A percentile compares a stretch with the other conserved stretches of the same genome.
Conservation (phyloP, 345 rosid genomes). For the Eucalyptus sp. region DNA sequence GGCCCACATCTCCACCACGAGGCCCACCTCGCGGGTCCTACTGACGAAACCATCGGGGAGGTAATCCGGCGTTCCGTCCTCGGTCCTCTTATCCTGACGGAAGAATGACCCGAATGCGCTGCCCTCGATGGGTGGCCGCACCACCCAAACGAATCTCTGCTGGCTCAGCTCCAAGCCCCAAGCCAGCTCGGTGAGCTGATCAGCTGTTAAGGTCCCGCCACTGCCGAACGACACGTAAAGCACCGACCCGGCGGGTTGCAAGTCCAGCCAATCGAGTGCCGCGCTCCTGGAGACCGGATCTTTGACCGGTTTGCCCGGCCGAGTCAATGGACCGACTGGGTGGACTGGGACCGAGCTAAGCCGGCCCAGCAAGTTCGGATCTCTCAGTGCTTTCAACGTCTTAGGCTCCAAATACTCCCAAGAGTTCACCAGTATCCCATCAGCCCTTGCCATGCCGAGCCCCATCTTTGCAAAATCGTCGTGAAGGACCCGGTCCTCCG, state of each 20-base stretch:
- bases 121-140: slow-evolving; percentile 12
- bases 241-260: slow-evolving; percentile 37
- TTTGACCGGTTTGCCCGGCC: not conserved
- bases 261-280: slow-evolving; percentile 29
- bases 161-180: slow-evolving; percentile 23
- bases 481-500: not conserved
- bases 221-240: slow-evolving; percentile 66
- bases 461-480: slow-evolving; percentile 4
- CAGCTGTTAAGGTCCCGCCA: slow-evolving; percentile 36
- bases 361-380: not conserved
- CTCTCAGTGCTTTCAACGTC: slow-evolving; percentile 14
- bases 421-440: slow-evolving; percentile 48
- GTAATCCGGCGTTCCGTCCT: not conserved
- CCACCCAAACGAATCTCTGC: slow-evolving; percentile 43
- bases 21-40: slow-evolving; percentile 21
- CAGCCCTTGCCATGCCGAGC: slow-evolving; percentile 6
- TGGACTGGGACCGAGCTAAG: not conserved
- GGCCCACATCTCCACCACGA: slow-evolving; percentile 43
- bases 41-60: slow-evolving; percentile 50
- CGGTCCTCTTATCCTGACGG: not conserved
- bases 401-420: slow-evolving; percentile 32
- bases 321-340: slow-evolving; percentile 12
- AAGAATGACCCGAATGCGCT: not conserved
- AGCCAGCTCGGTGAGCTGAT: slow-evolving; percentile 21
- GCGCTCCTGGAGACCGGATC: not conserved